A percentile compares a stretch with the other conserved stretches of the same genome.
Evolutionary conservation across 2,329 filamentous ascomycete species (phyloP).

Genomic region (Colletotrichum sp.): DNA sequence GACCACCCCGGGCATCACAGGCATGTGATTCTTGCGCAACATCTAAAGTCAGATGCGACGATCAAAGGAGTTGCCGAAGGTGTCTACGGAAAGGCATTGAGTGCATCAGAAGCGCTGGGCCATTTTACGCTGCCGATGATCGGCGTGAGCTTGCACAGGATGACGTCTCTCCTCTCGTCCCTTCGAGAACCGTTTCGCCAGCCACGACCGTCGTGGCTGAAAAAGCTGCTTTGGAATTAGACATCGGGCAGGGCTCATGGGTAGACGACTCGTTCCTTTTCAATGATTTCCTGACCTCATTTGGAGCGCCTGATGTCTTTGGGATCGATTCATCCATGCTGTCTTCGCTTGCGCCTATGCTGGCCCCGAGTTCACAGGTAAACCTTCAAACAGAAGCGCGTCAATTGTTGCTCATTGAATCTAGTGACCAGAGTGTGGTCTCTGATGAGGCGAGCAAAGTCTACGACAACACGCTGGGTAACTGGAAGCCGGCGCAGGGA

Average conservation of each 20-base stretch:
- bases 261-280: fast-evolving
- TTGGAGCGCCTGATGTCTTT: background rate
- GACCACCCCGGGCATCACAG: background rate
- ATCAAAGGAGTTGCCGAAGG: background rate
- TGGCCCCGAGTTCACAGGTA: background rate
- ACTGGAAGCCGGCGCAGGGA: background rate
- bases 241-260: background rate
- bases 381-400: background rate
- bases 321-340: background rate
- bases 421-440: background rate
- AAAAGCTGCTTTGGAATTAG: background rate
- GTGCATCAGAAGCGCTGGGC: background rate
- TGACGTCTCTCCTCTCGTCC: background rate
- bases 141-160: fast-evolving
- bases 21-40: background rate
- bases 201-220: background rate
- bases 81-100: background rate
- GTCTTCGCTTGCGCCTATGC: background rate
- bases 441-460: background rate
- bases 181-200: background rate
- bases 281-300: background rate
- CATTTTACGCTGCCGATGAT: background rate
- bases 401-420: fast-evolving
- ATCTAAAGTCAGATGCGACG: background rate
- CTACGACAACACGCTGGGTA: background rate